These are phyloP conservation scores for Penicillium diatomitis DNA, from an alignment of 495 filamentous ascomycete genomes.

Conservation along the genomic window DNA sequence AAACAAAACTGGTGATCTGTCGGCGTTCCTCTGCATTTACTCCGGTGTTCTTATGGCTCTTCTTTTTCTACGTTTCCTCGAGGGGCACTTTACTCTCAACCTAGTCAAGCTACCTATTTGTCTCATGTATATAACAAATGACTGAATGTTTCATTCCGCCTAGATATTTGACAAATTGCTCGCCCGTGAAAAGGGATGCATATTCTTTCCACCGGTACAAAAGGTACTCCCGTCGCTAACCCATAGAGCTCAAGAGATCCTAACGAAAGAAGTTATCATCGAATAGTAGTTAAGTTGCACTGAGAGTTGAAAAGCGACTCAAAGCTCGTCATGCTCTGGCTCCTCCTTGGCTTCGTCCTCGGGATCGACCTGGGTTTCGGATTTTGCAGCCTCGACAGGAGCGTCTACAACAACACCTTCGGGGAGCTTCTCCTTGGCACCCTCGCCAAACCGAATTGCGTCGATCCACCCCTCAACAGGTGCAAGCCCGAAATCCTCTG, in stretches of 20 bases:
- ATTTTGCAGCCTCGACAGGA: not conserved
- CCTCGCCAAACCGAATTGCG: constrained; percentile 75
- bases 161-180: too few relatives aligned
- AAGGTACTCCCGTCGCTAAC: not conserved
- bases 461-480: constrained; percentile 82
- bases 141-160: constrained; percentile 3
- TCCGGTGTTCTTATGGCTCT: constrained; percentile 14
- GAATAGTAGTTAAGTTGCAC: too few relatives aligned
- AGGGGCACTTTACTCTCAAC: constrained; percentile 1
- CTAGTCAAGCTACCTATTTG: constrained; percentile 4
- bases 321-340: constrained; percentile 25
- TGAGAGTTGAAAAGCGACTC: too few relatives aligned
- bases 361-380: too few relatives aligned
- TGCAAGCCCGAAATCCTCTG: constrained; percentile 43
- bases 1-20: constrained; percentile 1
- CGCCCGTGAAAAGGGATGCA: not conserved
- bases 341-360: constrained; percentile 30
- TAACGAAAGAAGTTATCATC: too few relatives aligned
- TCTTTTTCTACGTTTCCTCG: constrained; percentile 8
- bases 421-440: constrained; percentile 70
- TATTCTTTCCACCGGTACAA: not conserved
- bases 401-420: constrained; percentile 56
- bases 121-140: constrained; percentile 14
- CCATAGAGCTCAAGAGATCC: too few relatives aligned
- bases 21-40: constrained; percentile 18